A percentile compares a stretch with the other conserved stretches of the same genome.
Evolutionary conservation across 192 early-diverging fungal species (phyloP).

Genomic region (Spizellomyces punctatus): DNA sequence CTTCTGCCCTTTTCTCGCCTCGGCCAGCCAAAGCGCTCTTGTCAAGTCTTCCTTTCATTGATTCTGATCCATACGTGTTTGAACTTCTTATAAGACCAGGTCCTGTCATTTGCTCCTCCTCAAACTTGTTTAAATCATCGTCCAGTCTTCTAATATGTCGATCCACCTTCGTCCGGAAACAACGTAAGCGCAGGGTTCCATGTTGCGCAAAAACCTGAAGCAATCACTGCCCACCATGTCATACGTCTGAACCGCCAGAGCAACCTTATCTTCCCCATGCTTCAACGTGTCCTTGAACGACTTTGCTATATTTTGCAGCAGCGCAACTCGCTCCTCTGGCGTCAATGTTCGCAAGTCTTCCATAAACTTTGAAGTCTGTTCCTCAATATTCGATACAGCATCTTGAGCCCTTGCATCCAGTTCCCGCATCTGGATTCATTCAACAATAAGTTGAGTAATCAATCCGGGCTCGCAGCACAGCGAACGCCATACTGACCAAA

Average conservation of each 20-base stretch:
- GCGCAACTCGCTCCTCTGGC: constrained; percentile 52
- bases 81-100: not conserved
- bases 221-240: constrained; percentile 65
- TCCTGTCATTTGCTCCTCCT: constrained; percentile 72
- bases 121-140: constrained; percentile 88
- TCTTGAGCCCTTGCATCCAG: constrained; percentile 81
- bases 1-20: constrained; percentile 3
- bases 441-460: not conserved
- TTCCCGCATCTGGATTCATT: constrained; percentile 73
- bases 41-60: not conserved
- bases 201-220: too few species aligned
- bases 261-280: constrained; percentile 92
- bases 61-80: not conserved
- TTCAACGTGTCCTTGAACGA: constrained; percentile 76
- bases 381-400: constrained; percentile 68
- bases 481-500: constrained; percentile 42
- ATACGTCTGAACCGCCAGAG: constrained; percentile 89
- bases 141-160: constrained; percentile 86
- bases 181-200: too few species aligned
- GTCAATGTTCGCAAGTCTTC: constrained; percentile 52
- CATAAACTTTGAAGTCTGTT: constrained; percentile 75
- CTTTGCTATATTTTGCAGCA: constrained; percentile 55
- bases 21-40: not conserved
- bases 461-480: not conserved
- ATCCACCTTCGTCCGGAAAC: constrained; percentile 63